Evolutionary conservation across 176 grass and related monocot species (phyloP).

Genomic region (Aegilops sharonensis): DNA sequence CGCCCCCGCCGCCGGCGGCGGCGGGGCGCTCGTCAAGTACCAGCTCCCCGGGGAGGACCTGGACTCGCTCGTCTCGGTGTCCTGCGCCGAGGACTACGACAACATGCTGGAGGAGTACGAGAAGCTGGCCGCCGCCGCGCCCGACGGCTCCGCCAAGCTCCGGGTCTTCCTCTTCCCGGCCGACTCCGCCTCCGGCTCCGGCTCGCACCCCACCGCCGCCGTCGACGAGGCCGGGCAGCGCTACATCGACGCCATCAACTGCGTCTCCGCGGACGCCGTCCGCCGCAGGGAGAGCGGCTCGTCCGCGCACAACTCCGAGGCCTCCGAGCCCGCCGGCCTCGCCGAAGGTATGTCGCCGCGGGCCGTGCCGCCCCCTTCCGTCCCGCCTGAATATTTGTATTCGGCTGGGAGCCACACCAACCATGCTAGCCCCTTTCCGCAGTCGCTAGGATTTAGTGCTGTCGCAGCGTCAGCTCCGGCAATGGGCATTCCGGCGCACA

Average conservation of each 20-base stretch:
- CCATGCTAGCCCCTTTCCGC: conserved; percentile 16
- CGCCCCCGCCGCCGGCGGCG: background rate
- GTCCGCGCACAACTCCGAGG: conserved; percentile 58
- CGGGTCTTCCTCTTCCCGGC: conserved; percentile 80
- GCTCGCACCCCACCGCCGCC: background rate
- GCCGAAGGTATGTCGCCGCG: conserved; percentile 55
- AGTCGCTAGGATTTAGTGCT: conserved; percentile 36
- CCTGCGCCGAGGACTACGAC: conserved; percentile 62
- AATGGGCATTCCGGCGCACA: conserved; percentile 39
- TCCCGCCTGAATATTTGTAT: conserved; percentile 37
- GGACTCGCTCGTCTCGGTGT: conserved; percentile 75
- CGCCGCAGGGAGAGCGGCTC: conserved; percentile 56
- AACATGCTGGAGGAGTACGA: conserved; percentile 98
- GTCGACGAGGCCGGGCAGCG: conserved; percentile 55
- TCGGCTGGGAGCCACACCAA: conserved; percentile 21
- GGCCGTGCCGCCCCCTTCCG: conserved; percentile 3
- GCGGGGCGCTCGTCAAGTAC: conserved; percentile 51
- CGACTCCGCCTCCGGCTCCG: background rate
- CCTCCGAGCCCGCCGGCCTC: conserved; percentile 26
- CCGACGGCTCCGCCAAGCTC: conserved; percentile 78
- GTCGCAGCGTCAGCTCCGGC: conserved; percentile 12
- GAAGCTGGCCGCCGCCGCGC: conserved; percentile 54
- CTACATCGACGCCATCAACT: conserved; percentile 81
- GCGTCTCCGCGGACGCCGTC: conserved; percentile 44
- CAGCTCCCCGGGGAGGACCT: conserved; percentile 95